These are phyloP conservation scores for Tylopilus orsonianus DNA, from an alignment of 1,284 basidiomycete species.

Conservation along the genomic window DNA sequence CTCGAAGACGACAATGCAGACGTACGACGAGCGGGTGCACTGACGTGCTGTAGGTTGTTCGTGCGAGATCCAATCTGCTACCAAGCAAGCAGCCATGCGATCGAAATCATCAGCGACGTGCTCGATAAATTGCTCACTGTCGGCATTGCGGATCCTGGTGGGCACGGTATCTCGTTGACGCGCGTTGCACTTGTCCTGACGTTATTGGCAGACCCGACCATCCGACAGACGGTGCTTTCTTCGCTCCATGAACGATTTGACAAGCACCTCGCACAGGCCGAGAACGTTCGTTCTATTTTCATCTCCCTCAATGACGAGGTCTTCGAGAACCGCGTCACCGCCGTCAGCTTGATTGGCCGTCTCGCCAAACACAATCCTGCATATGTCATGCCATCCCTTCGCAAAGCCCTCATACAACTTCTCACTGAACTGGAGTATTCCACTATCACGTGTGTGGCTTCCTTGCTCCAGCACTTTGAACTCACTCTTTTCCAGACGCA, in stretches of 20 bases:
- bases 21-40: conserved; percentile 87
- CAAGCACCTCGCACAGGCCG: conserved; percentile 97
- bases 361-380: conserved; percentile 96
- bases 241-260: conserved; percentile 95
- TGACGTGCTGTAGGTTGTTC: conserved; percentile 91
- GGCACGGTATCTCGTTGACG: neutral
- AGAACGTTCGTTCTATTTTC: conserved; percentile 96
- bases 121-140: conserved; percentile 96
- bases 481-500: conserved; percentile 49
- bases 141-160: conserved; percentile 95
- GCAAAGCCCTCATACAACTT: conserved; percentile 95
- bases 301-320: conserved; percentile 98
- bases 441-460: conserved; percentile 69
- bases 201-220: conserved; percentile 62
- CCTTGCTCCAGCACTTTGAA: neutral
- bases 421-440: conserved; percentile 98
- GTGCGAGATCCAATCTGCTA: conserved; percentile 96
- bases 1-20: conserved; percentile 92
- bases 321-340: conserved; percentile 90
- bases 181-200: neutral
- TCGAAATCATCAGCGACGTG: conserved; percentile 97
- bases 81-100: conserved; percentile 94
- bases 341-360: conserved; percentile 90
- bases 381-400: conserved; percentile 96
- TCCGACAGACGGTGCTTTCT: conserved; percentile 86